These are phyloP conservation scores for Paramecium pentaurelia DNA, from an alignment of 73 alveolate genomes.

Conservation along the genomic window DNA sequence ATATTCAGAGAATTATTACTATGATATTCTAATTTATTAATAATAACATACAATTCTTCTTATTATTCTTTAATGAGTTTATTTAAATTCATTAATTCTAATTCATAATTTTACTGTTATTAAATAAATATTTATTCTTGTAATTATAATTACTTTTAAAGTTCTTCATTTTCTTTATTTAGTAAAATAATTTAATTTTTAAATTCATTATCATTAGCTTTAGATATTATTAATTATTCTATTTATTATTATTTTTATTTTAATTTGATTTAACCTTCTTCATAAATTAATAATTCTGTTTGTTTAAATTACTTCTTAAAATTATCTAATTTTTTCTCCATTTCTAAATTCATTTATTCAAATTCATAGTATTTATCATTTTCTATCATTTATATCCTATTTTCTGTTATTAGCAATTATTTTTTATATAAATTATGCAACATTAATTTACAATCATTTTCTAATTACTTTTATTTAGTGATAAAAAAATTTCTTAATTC, in stretches of 20 bases:
- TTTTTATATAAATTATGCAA: background rate
- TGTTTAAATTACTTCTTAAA: background rate
- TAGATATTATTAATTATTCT: background rate
- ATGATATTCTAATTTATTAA: background rate
- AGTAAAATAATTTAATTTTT: background rate
- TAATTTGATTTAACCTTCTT: background rate
- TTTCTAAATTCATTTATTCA: background rate
- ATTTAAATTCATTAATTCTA: conserved; percentile 2
- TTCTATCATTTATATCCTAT: background rate
- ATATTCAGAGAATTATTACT: conserved; percentile 18
- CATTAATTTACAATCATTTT: background rate
- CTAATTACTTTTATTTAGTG: background rate
- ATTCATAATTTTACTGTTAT: background rate
- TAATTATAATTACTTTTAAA: background rate
- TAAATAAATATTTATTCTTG: background rate
- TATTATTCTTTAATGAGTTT: conserved; percentile 29
- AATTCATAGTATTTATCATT: background rate
- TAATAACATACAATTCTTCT: conserved; percentile 25
- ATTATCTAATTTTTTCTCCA: conserved; percentile 29
- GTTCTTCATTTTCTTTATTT: background rate
- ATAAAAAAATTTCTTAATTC: background rate
- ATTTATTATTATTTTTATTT: conserved; percentile 29
- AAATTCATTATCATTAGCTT: conserved; percentile 8
- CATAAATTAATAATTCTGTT: conserved; percentile 36
- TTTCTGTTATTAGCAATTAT: background rate